A percentile compares a stretch with the other conserved stretches of the same genome.
These are phyloP conservation scores for Posidonia oceanica DNA, from an alignment of 116 monocot genomes.

Conservation along the genomic window DNA sequence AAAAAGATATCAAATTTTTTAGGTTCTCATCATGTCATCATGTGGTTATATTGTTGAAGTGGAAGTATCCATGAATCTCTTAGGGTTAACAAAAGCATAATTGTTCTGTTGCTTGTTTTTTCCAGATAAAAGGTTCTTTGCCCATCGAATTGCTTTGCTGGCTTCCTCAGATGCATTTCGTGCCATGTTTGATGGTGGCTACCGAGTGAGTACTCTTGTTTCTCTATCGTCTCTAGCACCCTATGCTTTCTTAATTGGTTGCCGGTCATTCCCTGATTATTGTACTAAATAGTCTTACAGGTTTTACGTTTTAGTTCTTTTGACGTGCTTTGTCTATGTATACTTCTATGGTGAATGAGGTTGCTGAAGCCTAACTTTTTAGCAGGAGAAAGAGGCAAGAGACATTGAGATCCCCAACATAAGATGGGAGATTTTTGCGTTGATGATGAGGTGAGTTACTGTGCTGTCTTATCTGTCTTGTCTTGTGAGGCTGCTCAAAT, in stretches of 20 bases:
- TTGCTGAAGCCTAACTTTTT: neutral
- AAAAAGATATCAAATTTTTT: too few relatives aligned
- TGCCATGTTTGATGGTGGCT: constrained; percentile 99
- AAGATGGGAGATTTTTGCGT: constrained; percentile 84
- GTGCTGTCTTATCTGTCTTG: neutral
- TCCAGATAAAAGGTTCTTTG: constrained; percentile 87
- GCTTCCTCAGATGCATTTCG: constrained; percentile 98
- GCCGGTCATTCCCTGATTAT: neutral
- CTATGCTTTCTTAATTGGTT: neutral
- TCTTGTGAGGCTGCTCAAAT: neutral
- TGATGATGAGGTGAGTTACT: constrained; percentile 90
- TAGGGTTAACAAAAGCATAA: neutral
- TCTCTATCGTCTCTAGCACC: too few relatives aligned
- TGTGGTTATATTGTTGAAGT: too few relatives aligned
- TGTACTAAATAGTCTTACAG: neutral
- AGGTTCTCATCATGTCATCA: too few relatives aligned
- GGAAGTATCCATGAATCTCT: neutral
- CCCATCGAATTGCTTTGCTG: constrained; percentile 95
- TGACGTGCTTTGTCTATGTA: neutral
- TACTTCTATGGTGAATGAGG: too few relatives aligned
- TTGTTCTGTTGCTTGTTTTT: neutral
- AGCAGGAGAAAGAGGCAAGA: constrained; percentile 86
- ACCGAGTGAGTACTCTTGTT: constrained; percentile 47
- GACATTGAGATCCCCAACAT: constrained; percentile 98
- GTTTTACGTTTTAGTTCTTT: neutral